A percentile compares a stretch with the other conserved stretches of the same genome.
These are phyloP conservation scores for Pseudozyma tsukubaensis DNA, from an alignment of 1,284 basidiomycete species.

Conservation along the genomic window DNA sequence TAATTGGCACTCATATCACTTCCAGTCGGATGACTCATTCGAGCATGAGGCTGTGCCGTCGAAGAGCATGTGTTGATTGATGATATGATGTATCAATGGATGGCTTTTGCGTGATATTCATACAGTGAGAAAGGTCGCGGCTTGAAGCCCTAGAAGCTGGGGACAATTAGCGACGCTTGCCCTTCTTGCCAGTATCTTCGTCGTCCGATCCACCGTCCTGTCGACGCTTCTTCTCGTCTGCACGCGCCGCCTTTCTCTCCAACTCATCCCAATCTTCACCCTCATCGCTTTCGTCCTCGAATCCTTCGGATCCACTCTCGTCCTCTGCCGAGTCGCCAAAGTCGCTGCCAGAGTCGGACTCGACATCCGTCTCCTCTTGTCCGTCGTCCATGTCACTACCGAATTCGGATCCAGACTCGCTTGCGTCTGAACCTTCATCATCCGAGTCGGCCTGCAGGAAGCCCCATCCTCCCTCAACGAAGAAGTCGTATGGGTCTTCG, in stretches of 20 bases:
- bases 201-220: slow-evolving; percentile 56
- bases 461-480: slow-evolving; percentile 92
- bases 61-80: no score
- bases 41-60: no score
- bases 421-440: slow-evolving; percentile 37
- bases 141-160: neutral
- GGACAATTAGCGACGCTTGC: slow-evolving; percentile 38
- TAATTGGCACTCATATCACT: neutral
- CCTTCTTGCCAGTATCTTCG: slow-evolving; percentile 42
- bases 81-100: no score
- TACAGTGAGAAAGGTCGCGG: no score
- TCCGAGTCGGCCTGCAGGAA: slow-evolving; percentile 75
- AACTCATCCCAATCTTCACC: slow-evolving; percentile 94
- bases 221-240: slow-evolving; percentile 60
- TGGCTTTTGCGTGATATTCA: no score
- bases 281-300: slow-evolving; percentile 73
- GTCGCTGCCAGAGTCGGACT: slow-evolving; percentile 63
- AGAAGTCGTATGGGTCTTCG: slow-evolving; percentile 87
- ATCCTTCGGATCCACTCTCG: slow-evolving; percentile 74
- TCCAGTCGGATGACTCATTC: no score
- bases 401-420: slow-evolving; percentile 65
- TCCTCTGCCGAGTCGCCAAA: slow-evolving; percentile 66
- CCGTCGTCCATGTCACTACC: slow-evolving; percentile 67
- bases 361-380: slow-evolving; percentile 63
- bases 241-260: slow-evolving; percentile 76